phyloP scores from a whole-genome alignment of 148 eudicot genomes.

The Arbutus unedo region DNA sequence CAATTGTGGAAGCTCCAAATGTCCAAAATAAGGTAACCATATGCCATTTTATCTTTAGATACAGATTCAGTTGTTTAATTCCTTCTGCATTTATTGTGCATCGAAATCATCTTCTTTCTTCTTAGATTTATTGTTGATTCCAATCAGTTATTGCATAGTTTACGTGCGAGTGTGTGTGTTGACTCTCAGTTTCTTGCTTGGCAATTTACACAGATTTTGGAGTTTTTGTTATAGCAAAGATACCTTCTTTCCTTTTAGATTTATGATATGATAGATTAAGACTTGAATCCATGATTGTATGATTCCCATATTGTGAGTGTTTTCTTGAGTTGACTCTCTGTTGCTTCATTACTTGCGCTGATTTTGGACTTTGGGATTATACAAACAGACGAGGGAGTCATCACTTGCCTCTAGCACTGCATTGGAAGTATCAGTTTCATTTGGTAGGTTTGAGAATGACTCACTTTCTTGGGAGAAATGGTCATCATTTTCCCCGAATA shows the following conservation, averaged over 20 bases:
- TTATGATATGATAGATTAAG: conserved; percentile 5
- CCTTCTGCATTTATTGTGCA: not conserved
- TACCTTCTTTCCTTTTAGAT: not conserved
- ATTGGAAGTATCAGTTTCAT: conserved; percentile 74
- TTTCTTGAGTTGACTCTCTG: conserved; percentile 10
- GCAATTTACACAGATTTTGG: conserved; percentile 10
- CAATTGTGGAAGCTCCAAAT: conserved; percentile 47
- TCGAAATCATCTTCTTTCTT: not conserved
- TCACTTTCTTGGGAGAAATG: conserved; percentile 95
- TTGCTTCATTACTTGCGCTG: conserved; percentile 14
- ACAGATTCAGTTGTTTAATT: conserved; percentile 23
- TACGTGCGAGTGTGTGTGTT: not conserved
- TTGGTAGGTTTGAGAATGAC: conserved; percentile 90
- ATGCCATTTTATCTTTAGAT: conserved; percentile 24
- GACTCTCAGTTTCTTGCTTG: conserved; percentile 15
- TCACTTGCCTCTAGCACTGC: conserved; percentile 29
- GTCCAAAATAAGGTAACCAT: conserved; percentile 54
- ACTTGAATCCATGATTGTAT: not conserved
- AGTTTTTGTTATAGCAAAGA: not conserved
- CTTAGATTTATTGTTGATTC: conserved; percentile 18
- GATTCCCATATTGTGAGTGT: not conserved
- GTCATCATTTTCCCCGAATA: conserved; percentile 88
- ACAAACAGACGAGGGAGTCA: conserved; percentile 73
- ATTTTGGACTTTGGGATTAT: conserved; percentile 26
- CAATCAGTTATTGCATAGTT: not conserved